These are phyloP conservation scores for Eucalyptus shirleyi DNA, from an alignment of 345 rosid species.

Conservation along the genomic window DNA sequence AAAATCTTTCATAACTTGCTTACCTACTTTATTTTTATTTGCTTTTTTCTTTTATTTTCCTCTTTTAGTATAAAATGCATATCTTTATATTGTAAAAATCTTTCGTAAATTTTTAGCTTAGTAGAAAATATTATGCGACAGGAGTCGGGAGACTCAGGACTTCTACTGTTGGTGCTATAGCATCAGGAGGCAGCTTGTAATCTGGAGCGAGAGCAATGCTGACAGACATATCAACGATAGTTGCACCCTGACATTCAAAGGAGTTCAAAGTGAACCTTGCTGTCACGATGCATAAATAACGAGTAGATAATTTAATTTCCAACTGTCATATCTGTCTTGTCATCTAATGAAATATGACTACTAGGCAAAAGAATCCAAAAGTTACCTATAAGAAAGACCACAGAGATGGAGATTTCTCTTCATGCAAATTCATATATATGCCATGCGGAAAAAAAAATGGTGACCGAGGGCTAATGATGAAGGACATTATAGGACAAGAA, in stretches of 20 bases:
- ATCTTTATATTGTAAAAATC: too few species aligned
- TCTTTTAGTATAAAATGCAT: too few species aligned
- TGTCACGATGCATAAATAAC: neutral
- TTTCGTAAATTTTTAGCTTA: neutral
- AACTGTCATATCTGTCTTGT: neutral
- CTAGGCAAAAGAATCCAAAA: neutral
- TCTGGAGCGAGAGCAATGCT: constrained; percentile 54
- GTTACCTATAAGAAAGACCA: neutral
- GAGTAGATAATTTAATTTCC: neutral
- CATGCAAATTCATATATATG: neutral
- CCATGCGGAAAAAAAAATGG: neutral
- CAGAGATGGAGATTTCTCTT: neutral
- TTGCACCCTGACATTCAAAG: constrained; percentile 66
- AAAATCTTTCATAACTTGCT: too few species aligned
- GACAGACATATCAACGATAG: constrained; percentile 78
- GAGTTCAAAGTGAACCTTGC: neutral
- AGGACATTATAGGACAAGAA: neutral
- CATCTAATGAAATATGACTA: neutral
- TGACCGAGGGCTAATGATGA: neutral
- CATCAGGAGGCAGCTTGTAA: constrained; percentile 73
- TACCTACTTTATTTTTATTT: too few species aligned
- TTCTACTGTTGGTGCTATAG: constrained; percentile 49
- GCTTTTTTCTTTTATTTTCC: too few species aligned
- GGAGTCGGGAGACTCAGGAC: neutral
- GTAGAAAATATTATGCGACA: neutral